These are phyloP conservation scores for Pyrus hybrid DNA, from an alignment of 331 rosid species.

Conservation along the genomic window DNA sequence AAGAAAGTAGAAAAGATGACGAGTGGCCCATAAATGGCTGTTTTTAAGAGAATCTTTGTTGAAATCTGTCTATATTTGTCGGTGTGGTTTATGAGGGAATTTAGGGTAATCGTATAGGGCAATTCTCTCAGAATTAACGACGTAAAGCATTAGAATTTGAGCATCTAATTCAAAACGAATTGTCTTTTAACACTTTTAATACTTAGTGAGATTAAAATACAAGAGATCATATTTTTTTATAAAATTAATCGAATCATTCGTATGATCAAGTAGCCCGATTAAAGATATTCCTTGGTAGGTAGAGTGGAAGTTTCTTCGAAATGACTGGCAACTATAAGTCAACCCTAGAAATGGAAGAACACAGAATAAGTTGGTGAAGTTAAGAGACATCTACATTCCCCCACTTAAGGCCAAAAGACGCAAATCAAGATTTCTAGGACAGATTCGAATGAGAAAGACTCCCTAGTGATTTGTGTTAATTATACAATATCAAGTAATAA, in stretches of 20 bases:
- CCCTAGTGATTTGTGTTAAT: neutral
- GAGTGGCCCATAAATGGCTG: neutral
- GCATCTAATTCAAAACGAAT: too few relatives aligned
- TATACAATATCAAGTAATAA: neutral
- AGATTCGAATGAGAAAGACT: neutral
- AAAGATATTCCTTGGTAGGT: neutral
- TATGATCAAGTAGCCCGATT: too few relatives aligned
- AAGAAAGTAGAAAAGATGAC: neutral
- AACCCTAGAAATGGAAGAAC: neutral
- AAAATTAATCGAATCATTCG: too few relatives aligned
- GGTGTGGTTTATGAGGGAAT: neutral
- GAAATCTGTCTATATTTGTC: neutral
- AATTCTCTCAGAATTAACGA: neutral
- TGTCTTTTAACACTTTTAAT: too few relatives aligned
- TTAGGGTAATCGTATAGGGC: neutral
- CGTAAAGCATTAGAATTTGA: neutral
- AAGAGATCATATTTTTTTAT: neutral
- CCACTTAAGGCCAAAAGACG: neutral
- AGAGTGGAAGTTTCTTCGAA: neutral
- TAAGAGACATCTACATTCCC: neutral
- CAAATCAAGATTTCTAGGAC: neutral
- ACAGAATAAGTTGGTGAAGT: neutral
- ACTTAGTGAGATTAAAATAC: neutral
- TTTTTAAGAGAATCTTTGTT: neutral
- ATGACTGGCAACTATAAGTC: neutral